Evolutionary conservation across 169 alveolate genomes (phyloP).

Genomic region (Plasmodium malariae): DNA sequence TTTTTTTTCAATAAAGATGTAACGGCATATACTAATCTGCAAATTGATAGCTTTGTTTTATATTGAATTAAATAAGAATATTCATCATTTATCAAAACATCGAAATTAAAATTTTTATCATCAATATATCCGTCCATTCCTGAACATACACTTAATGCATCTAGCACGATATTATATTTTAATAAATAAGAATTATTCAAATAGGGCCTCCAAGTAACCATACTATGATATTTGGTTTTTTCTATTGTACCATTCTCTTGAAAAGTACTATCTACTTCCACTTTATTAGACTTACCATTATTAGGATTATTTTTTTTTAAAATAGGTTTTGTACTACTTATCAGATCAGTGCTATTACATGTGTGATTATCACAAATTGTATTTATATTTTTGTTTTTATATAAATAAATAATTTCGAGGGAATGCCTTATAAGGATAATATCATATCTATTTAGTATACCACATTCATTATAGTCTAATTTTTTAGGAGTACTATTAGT

Average conservation of each 20-base stretch:
- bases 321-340: not conserved
- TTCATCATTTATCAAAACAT: slow-evolving; percentile 43
- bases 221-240: slow-evolving; percentile 47
- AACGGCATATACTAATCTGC: slow-evolving; percentile 55
- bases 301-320: not conserved
- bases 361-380: slow-evolving; percentile 3
- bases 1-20: slow-evolving; percentile 50
- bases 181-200: slow-evolving; percentile 13
- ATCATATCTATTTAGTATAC: slow-evolving; percentile 55
- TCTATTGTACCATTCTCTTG: slow-evolving; percentile 33
- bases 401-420: slow-evolving; percentile 47
- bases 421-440: slow-evolving; percentile 67
- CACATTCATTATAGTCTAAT: slow-evolving; percentile 37
- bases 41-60: slow-evolving; percentile 50
- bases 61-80: slow-evolving; percentile 63
- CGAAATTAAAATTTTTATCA: slow-evolving; percentile 69
- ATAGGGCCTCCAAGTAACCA: slow-evolving; percentile 54
- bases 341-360: not conserved
- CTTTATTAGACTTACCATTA: slow-evolving; percentile 11
- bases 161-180: slow-evolving; percentile 36
- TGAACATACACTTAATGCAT: slow-evolving; percentile 61
- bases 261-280: not conserved
- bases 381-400: slow-evolving; percentile 14
- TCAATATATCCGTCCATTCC: slow-evolving; percentile 76
- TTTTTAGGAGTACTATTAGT: slow-evolving; percentile 8